Evolutionary conservation across 345 rosid genomes (phyloP).

Genomic region (Passiflora organensis): DNA sequence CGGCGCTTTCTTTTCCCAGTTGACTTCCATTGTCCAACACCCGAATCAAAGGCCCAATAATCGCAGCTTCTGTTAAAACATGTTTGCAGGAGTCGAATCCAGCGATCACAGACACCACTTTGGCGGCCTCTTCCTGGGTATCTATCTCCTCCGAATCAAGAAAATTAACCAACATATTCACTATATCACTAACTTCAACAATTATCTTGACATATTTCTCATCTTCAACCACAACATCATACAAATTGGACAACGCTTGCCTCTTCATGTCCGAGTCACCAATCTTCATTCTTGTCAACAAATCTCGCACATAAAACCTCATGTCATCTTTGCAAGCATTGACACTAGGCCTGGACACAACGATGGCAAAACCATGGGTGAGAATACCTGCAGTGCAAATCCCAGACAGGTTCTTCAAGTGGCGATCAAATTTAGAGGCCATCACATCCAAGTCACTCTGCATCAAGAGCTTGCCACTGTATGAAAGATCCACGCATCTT

Average conservation of each 20-base stretch:
- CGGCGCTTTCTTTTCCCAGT: conserved; percentile 49
- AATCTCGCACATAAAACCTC: conserved; percentile 76
- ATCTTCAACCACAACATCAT: conserved; percentile 53
- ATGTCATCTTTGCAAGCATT: conserved; percentile 73
- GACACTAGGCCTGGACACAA: conserved; percentile 65
- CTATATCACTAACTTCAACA: conserved; percentile 47
- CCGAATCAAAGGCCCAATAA: conserved; percentile 61
- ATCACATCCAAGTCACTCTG: conserved; percentile 83
- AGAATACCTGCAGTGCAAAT: conserved; percentile 58
- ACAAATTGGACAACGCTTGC: conserved; percentile 59
- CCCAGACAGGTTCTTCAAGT: conserved; percentile 49
- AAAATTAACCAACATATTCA: conserved; percentile 46
- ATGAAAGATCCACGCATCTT: conserved; percentile 62
- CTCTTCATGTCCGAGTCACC: conserved; percentile 82
- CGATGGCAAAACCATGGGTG: conserved; percentile 62
- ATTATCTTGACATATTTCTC: conserved; percentile 53
- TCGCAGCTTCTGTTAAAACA: conserved; percentile 54
- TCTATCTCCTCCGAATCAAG: conserved; percentile 50
- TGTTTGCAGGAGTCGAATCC: conserved; percentile 52
- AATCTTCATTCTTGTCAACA: conserved; percentile 83
- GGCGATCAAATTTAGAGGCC: conserved; percentile 47
- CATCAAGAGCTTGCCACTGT: conserved; percentile 92
- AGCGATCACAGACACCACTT: conserved; percentile 45
- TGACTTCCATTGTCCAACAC: conserved; percentile 59
- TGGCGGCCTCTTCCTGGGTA: conserved; percentile 60